Evolutionary conservation across 192 early-diverging fungal species (phyloP), one percentile per base, ranked within the genome.

Genomic region (Coemansia sp.): DNA sequence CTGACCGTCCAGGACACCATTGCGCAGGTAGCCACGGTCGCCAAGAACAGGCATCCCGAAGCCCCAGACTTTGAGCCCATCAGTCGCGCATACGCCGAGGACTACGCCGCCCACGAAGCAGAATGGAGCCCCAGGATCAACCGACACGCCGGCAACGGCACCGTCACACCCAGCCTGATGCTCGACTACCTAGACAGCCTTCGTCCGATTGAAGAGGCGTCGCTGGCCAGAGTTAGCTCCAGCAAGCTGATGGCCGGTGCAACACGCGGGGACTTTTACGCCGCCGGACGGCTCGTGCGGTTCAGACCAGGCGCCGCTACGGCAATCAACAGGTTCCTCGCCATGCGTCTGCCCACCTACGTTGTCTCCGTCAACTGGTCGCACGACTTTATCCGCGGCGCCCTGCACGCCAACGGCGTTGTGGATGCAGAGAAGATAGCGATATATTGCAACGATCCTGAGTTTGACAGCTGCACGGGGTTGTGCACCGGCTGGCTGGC

Each of bases 351-450:
- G 57, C 34, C 57, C 10, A 67, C 71, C 25, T 66, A 61, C 14
- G 36, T 82, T 0, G 49, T 78, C 1, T 82, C 81, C n/a, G 62
- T 60, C 34, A 82, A 82, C 29, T 82, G 81, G 81, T 78, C 81
- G 0, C 29, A 61, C 22, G 74, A 76, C 46, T 73, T 78, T 54
- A 74, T 82, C 20, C 60, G 60, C 0, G 81, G 81, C 22, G 68
- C 74, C 0, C 27, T 82, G 39, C 55, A 61, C 6, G 68, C 68
- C 2, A 64, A 62, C 28, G 71, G 74, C 11, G 71, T 76, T 9
- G 68, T 74, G 3, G 32, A 52, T 10, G 28, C 28, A 16, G 22
- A 42, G 28, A 36, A 27, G 16, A 28, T 51, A 4, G 39, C 20
- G 7, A 49, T 79, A 4, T 29, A 63, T 36, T 68, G 74, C 51